Base-by-base conservation (phyloP, 345 rosid genomes). In the Clarkia xantiana region DNA sequence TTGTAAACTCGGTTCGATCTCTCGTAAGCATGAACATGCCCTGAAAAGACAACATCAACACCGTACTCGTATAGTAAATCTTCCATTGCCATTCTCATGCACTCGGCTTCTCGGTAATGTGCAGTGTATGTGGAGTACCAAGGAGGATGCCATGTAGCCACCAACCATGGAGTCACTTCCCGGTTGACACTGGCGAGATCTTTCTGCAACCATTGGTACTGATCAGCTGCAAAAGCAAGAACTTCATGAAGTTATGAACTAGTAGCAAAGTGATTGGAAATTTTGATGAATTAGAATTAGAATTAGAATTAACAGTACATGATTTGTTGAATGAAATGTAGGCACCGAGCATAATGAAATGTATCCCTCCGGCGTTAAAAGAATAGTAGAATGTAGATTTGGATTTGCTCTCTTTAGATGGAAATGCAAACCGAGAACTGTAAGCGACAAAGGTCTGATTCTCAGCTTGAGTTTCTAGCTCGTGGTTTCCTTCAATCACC, bases 401-500 rank as follows among this genome's bases (percentile, higher is more conserved):
- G 2, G 96, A 86, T 52, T 78, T 82, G 46, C 89, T 76, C 57
- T 83, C 93, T 59, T 71, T 55, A 16, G 68, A 79, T 60, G 96
- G 96, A 66, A 86, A 77, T 52, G 86, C 84, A 58, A 86, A 90
- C 56, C 97, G 79, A 11, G 91, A 79, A 57, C 79, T 74, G 62
- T 81, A 90, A 62, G 97, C 84, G 44, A 54, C 77, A 60, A 83
- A 90, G 13, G 75, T 63, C 58, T 60, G 76, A 59, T 81, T 71
- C 53, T 76, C 86, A 14, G 73, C 82, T 63, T 86, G 94, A 25
- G 20, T 34, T 68, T 83, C 98, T 45, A 81, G 67, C 67, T 91
- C 98, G 56, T 83, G 98, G 45, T 91, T 73, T 60, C 98, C 98
- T 67, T 76, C 94, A 9, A 83, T 61, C 65, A 83, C 89, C 96